These are phyloP conservation scores for Aureobasidium sp. DNA, from an alignment of 2,329 filamentous ascomycete genomes.

Conservation along the genomic window DNA sequence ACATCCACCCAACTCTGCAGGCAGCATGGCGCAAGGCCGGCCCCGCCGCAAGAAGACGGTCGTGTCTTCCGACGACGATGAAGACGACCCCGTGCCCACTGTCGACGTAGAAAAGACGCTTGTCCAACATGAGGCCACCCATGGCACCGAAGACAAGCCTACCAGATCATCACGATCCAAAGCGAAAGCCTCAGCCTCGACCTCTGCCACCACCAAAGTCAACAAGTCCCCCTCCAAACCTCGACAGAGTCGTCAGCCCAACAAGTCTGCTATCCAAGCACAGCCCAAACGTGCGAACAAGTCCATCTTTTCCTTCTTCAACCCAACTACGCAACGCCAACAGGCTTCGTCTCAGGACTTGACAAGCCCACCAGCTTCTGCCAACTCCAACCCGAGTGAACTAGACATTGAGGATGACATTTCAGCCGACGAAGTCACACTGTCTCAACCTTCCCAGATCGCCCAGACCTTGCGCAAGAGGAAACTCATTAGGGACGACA, in stretches of 20 bases:
- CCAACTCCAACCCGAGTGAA: constrained; percentile 18
- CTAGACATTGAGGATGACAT: constrained; percentile 27
- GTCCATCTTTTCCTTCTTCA: constrained; percentile 44
- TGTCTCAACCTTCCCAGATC: constrained; percentile 27
- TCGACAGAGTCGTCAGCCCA: constrained; percentile 15
- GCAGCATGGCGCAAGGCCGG: constrained; percentile 26
- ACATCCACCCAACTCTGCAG: background rate
- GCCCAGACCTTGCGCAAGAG: constrained; percentile 28
- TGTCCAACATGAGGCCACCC: background rate
- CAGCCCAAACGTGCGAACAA: constrained; percentile 33
- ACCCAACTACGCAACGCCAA: constrained; percentile 34
- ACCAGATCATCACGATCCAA: constrained; percentile 14
- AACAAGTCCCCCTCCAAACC: background rate
- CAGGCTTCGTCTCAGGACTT: constrained; percentile 27
- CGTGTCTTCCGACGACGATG: constrained; percentile 23
- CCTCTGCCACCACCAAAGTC: background rate
- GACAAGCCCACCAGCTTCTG: constrained; percentile 34
- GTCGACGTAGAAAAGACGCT: background rate
- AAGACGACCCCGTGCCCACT: constrained; percentile 13
- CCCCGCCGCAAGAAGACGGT: constrained; percentile 22
- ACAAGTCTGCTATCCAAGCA: constrained; percentile 21
- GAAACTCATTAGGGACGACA: constrained; percentile 20
- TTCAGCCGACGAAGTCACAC: constrained; percentile 22
- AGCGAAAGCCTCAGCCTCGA: background rate
- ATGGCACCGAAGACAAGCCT: constrained; percentile 7